Percentiles rank a stretch among this genome's conserved stretches.
Conservation (phyloP, 2,329 filamentous ascomycete genomes). For the Cladosporium sp. region DNA sequence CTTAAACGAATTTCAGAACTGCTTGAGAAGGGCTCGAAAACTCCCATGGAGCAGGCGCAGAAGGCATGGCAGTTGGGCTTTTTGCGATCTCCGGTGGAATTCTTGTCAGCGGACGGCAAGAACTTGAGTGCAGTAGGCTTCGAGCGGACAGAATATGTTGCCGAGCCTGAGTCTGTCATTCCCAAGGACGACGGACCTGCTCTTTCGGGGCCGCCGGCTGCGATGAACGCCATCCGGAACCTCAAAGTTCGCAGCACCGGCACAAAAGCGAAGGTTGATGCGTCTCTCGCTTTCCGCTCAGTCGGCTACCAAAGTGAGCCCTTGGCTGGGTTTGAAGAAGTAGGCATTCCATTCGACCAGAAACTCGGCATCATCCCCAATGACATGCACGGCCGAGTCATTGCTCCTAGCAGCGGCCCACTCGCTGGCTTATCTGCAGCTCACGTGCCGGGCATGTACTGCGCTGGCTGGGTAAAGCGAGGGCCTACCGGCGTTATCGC, state of each 20-base stretch:
- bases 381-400: constrained; percentile 72
- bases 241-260: constrained; percentile 24
- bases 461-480: constrained; percentile 92
- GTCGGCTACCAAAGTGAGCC: constrained; percentile 87
- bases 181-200: constrained; percentile 1
- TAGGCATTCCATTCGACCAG: constrained; percentile 75
- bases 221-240: constrained; percentile 27
- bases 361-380: constrained; percentile 74
- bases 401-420: constrained; percentile 39
- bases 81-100: constrained; percentile 70
- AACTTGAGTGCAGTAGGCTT: constrained; percentile 66
- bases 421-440: constrained; percentile 40
- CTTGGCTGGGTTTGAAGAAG: constrained; percentile 66
- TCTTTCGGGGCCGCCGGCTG: constrained; percentile 5
- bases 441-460: constrained; percentile 73
- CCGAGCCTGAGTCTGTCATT: constrained; percentile 8
- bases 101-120: constrained; percentile 50
- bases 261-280: constrained; percentile 47
- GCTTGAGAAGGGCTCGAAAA: constrained; percentile 67
- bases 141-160: constrained; percentile 43
- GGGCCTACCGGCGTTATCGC: constrained; percentile 95
- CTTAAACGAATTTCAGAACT: constrained; percentile 76
- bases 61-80: constrained; percentile 85
- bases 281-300: constrained; percentile 80
- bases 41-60: constrained; percentile 43